phyloP scores from a whole-genome alignment of 2,329 filamentous ascomycete genomes.

The Sphaerostilbella broomeana region DNA sequence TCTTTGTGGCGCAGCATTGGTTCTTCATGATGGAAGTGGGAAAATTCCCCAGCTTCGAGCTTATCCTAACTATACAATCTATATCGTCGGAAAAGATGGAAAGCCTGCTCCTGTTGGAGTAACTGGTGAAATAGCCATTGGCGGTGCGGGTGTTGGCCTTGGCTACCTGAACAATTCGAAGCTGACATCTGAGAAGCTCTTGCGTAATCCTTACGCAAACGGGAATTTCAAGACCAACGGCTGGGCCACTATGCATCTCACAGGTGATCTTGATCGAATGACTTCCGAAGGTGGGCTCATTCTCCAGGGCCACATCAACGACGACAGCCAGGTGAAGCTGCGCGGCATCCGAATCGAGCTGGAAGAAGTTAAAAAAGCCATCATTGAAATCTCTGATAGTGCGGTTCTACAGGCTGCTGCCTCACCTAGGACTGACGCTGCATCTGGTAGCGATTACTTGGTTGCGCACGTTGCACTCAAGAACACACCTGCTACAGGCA shows the following conservation, averaged over 20 bases:
- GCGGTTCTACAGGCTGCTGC: slow-evolving; percentile 17
- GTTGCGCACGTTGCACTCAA: slow-evolving; percentile 23
- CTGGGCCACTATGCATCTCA: slow-evolving; percentile 28
- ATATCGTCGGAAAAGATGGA: slow-evolving; percentile 32
- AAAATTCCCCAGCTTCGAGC: not conserved
- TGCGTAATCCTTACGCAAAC: slow-evolving; percentile 6
- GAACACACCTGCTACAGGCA: not conserved
- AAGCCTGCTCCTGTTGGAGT: slow-evolving; percentile 14
- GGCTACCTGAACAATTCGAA: slow-evolving; percentile 32
- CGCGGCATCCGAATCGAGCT: slow-evolving; percentile 39
- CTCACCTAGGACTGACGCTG: slow-evolving; percentile 12
- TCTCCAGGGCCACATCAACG: slow-evolving; percentile 28
- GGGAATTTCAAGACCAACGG: slow-evolving; percentile 8
- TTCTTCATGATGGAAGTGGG: slow-evolving; percentile 2
- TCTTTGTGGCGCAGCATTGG: slow-evolving; percentile 3
- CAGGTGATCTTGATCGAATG: slow-evolving; percentile 23
- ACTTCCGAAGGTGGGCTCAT: slow-evolving; percentile 26
- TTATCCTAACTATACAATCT: slow-evolving; percentile 28
- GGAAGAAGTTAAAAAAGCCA: slow-evolving; percentile 27
- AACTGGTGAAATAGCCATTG: slow-evolving; percentile 14
- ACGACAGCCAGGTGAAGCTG: slow-evolving; percentile 39
- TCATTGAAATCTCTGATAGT: slow-evolving; percentile 15
- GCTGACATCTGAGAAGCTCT: slow-evolving; percentile 9
- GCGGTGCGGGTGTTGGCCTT: slow-evolving; percentile 32
- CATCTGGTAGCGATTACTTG: slow-evolving; percentile 15